Percentiles rank a stretch among this genome's conserved stretches.
Conservation (phyloP, 2,329 filamentous ascomycete species). For the Stachybotrys echinatus region DNA sequence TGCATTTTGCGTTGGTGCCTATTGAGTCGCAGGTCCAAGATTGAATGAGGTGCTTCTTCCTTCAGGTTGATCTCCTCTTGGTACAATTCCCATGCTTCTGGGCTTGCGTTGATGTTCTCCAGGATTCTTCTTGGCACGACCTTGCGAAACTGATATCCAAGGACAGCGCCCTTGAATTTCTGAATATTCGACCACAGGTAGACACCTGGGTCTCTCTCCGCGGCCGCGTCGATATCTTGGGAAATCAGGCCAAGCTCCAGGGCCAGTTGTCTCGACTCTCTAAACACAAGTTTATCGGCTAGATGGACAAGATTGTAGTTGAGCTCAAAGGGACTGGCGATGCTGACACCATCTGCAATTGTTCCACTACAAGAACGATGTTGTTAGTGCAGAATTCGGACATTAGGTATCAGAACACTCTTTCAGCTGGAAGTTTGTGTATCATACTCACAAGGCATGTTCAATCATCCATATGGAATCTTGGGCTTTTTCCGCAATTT, state of each 20-base stretch:
- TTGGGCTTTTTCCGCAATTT: background rate
- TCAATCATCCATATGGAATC: background rate
- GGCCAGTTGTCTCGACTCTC: background rate
- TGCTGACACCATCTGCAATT: background rate
- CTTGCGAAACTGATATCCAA: background rate
- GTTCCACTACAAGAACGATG: background rate
- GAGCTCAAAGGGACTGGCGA: background rate
- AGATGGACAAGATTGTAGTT: background rate
- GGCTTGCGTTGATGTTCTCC: background rate
- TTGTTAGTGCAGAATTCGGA: too few relatives aligned
- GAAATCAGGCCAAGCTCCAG: background rate
- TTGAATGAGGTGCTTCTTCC: background rate
- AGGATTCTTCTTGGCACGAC: background rate
- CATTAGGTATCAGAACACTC: too few relatives aligned
- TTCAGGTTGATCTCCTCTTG: background rate
- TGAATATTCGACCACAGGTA: background rate
- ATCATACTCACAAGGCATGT: background rate
- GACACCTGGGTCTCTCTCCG: background rate
- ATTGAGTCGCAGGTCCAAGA: background rate
- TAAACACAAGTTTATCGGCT: background rate
- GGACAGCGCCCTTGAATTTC: background rate
- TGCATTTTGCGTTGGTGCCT: background rate
- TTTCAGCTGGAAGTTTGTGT: too few relatives aligned
- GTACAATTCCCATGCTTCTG: background rate
- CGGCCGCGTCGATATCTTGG: background rate